Evolutionary conservation across 2,329 filamentous ascomycete genomes (phyloP).

Genomic region (Aspergillus oerlinghausenensis): DNA sequence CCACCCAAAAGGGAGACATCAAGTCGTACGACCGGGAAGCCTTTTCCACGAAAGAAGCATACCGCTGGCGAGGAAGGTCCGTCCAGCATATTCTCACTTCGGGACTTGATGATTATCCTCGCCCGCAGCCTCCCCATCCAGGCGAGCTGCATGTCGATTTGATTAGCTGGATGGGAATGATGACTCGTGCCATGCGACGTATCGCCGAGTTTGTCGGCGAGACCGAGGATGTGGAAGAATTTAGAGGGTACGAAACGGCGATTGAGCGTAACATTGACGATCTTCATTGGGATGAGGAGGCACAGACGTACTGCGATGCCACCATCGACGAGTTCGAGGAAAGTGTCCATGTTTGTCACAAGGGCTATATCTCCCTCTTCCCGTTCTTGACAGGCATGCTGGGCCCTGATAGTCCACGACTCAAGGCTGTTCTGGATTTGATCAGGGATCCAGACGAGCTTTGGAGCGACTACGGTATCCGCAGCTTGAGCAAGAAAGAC

Average conservation of each 20-base stretch:
- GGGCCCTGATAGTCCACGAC: slow-evolving; percentile 64
- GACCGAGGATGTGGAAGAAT: slow-evolving; percentile 69
- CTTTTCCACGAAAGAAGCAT: slow-evolving; percentile 84
- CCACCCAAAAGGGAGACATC: slow-evolving; percentile 84
- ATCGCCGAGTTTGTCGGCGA: slow-evolving; percentile 73
- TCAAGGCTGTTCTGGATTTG: slow-evolving; percentile 71
- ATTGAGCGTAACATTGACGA: slow-evolving; percentile 85
- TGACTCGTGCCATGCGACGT: slow-evolving; percentile 78
- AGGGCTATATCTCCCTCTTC: slow-evolving; percentile 90
- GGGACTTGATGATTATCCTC: slow-evolving; percentile 93
- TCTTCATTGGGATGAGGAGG: slow-evolving; percentile 81
- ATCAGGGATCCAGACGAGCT: slow-evolving; percentile 77
- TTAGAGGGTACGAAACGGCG: slow-evolving; percentile 66
- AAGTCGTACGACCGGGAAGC: slow-evolving; percentile 86
- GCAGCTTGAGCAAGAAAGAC: slow-evolving; percentile 80
- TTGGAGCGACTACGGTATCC: slow-evolving; percentile 85
- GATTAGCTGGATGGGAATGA: slow-evolving; percentile 96
- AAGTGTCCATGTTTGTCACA: slow-evolving; percentile 83
- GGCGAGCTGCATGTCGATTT: slow-evolving; percentile 94
- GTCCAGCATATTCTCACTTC: slow-evolving; percentile 84
- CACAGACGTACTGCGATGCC: slow-evolving; percentile 85
- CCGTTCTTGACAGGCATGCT: slow-evolving; percentile 85
- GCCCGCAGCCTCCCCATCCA: slow-evolving; percentile 86
- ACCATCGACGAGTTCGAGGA: slow-evolving; percentile 96
- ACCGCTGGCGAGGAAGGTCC: slow-evolving; percentile 90